Base-by-base conservation (phyloP, 495 filamentous ascomycete genomes). In the Thermochaetoides thermophila region DNA sequence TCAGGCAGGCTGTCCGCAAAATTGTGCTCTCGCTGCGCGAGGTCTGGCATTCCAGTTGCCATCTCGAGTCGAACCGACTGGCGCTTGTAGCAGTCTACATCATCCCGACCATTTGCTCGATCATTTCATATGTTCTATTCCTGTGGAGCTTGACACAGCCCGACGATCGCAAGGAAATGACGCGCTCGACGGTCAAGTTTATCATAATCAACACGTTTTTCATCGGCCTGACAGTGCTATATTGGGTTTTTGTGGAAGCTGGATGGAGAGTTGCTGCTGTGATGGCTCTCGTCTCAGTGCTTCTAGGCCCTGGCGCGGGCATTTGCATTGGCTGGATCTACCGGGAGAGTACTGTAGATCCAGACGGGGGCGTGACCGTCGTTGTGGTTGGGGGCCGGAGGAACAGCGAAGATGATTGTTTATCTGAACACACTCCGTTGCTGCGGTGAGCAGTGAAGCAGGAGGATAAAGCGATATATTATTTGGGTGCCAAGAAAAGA, bases 131-230 rank as follows among this genome's bases (percentile, higher is more conserved):
- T 25, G 43, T 24, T 10, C 29, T 48, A 21, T 35, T 60, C 9
- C 12, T 61, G 9, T 55, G 41, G 40, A 46, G 34, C 11, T 30
- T 60, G 16, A 32, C 50, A 17, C 44, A 35, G 30, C 25, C 36
- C 2, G 54, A 63, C 34, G 52, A 63, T 27, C 43, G 57, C 20
- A 41, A 46, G 29, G 46, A 61, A 33, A 59, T 61, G 57, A 63
- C 59, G 22, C 43, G 49, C 4, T 43, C 48, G 7, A 47, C 50
- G 4, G 38, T 53, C 30, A 51, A 47, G 32, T 53, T 55, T 27
- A 46, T 63, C 17, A 39, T 42, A 24, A 52, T 60, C 26, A 46
- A 61, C 35, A 32, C 53, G 21, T 38, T 45, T 17, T 58, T 50
- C 29, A 42, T 55, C 13, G 47, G 35, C 3, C 35, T 53, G 39